A percentile compares a stretch with the other conserved stretches of the same genome.
Evolutionary conservation across 2,329 filamentous ascomycete genomes (phyloP).

Genomic region (Monilinia aucupariae): DNA sequence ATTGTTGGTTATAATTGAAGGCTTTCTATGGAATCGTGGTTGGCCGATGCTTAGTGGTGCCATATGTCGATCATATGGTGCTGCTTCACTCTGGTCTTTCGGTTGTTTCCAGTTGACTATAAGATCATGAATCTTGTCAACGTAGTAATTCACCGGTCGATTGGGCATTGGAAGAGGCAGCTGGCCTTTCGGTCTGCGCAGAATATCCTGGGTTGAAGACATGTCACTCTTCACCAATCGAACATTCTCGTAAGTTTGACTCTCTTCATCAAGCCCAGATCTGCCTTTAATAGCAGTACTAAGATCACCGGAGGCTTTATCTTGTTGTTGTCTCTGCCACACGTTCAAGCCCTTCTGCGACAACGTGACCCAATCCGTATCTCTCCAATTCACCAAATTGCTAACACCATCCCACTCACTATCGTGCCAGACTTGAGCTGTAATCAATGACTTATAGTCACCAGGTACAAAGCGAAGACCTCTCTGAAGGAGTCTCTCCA

Average conservation of each 20-base stretch:
- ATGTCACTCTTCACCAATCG: not conserved
- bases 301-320: not conserved
- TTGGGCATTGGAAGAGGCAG: not conserved
- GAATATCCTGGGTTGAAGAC: not conserved
- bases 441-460: not conserved
- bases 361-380: conserved; percentile 11
- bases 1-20: not conserved
- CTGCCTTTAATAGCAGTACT: not conserved
- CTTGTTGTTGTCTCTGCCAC: not conserved
- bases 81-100: not conserved
- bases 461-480: not conserved
- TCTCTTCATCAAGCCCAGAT: too few species aligned
- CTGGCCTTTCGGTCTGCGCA: not conserved
- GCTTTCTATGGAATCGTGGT: not conserved
- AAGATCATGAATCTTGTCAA: not conserved
- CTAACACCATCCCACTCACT: conserved; percentile 9
- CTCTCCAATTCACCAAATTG: conserved; percentile 9
- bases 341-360: not conserved
- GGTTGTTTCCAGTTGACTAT: not conserved
- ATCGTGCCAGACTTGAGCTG: not conserved
- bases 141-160: too few species aligned
- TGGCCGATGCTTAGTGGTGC: not conserved
- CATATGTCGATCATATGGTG: not conserved
- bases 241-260: not conserved
- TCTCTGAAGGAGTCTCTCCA: not conserved